Percentiles rank a stretch among this genome's conserved stretches.
Evolutionary conservation across 768 basidiomycete species (phyloP).

Genomic region (Kwoniella shandongensis): DNA sequence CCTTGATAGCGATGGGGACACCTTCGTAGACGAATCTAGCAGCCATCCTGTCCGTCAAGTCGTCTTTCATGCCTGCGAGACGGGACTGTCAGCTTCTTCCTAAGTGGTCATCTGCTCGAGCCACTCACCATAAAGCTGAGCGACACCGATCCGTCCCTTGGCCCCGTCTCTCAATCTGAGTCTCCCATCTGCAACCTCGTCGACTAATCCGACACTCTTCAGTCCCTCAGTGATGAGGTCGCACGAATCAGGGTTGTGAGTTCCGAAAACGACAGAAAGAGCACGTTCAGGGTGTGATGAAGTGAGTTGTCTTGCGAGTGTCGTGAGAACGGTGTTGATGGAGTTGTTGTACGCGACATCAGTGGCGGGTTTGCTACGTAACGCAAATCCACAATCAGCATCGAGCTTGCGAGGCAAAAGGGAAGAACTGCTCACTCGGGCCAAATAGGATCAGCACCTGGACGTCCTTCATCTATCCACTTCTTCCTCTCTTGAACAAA

Average conservation of each 20-base stretch:
- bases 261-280: constrained; percentile 77
- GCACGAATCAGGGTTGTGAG: constrained; percentile 77
- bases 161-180: constrained; percentile 61
- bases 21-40: constrained; percentile 57
- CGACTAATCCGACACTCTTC: constrained; percentile 61
- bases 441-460: constrained; percentile 51
- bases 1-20: constrained; percentile 75
- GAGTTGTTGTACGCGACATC: constrained; percentile 72
- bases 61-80: constrained; percentile 91
- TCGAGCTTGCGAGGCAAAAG: neutral
- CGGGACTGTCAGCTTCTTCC: too few species aligned
- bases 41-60: constrained; percentile 70
- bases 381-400: neutral
- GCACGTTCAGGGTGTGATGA: constrained; percentile 38
- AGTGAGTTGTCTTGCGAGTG: constrained; percentile 58
- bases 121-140: constrained; percentile 75
- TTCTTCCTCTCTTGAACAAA: constrained; percentile 66
- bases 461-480: constrained; percentile 46
- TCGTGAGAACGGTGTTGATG: constrained; percentile 60
- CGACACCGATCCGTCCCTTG: constrained; percentile 68
- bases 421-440: constrained; percentile 34
- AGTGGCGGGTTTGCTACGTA: constrained; percentile 56
- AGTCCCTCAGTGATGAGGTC: constrained; percentile 65
- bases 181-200: constrained; percentile 42
- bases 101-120: too few species aligned